phyloP scores from a whole-genome alignment of 108 stramenopile genomes.

The Chaetoceros muelleri region DNA sequence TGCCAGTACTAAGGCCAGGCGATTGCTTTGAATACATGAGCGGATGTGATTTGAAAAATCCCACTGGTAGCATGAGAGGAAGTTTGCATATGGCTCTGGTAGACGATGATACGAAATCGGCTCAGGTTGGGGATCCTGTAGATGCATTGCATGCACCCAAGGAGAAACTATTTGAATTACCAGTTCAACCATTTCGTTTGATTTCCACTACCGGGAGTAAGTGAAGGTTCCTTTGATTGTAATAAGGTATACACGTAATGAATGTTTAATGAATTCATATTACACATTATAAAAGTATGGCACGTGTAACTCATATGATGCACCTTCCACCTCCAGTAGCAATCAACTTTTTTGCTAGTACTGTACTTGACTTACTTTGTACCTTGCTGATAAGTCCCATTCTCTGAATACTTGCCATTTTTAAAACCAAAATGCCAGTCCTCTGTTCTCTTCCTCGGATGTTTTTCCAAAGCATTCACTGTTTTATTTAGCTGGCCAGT shows the following conservation, averaged over 20 bases:
- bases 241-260: neutral
- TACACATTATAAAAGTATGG: too few relatives aligned
- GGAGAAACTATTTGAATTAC: slow-evolving; percentile 14
- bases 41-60: slow-evolving; percentile 28
- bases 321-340: too few relatives aligned
- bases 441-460: slow-evolving; percentile 41
- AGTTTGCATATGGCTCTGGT: slow-evolving; percentile 30
- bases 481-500: slow-evolving; percentile 53
- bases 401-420: slow-evolving; percentile 1
- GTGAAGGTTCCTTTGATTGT: slow-evolving; percentile 1
- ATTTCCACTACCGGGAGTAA: too few relatives aligned
- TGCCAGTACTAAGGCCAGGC: slow-evolving; percentile 44
- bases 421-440: slow-evolving; percentile 60
- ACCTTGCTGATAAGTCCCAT: too few relatives aligned
- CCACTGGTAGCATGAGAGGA: slow-evolving; percentile 29
- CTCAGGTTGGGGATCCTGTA: slow-evolving; percentile 20
- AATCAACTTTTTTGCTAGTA: too few relatives aligned
- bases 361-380: too few relatives aligned
- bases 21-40: slow-evolving; percentile 46
- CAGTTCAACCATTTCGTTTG: slow-evolving; percentile 21
- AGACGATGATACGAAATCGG: slow-evolving; percentile 7
- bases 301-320: too few relatives aligned
- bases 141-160: slow-evolving; percentile 5
- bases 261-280: too few relatives aligned
- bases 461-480: slow-evolving; percentile 9